A percentile compares a stretch with the other conserved stretches of the same genome.
These are phyloP conservation scores for Nakaseomyces glabratus DNA, from an alignment of 1,139 yeast species.

Conservation along the genomic window DNA sequence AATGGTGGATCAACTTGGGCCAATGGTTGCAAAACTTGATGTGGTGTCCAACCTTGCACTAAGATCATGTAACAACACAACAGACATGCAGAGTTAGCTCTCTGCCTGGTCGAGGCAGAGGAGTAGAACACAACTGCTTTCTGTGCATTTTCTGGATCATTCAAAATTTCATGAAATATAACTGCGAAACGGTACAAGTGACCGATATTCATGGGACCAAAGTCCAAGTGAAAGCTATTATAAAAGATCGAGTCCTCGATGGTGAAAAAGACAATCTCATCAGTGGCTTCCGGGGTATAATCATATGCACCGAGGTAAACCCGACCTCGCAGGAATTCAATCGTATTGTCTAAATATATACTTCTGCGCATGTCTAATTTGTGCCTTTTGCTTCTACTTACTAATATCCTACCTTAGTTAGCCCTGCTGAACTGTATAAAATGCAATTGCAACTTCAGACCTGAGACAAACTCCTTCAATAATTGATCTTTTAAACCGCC, in stretches of 20 bases:
- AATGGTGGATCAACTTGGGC: constrained; percentile 90
- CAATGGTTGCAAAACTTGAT: constrained; percentile 89
- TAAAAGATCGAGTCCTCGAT: constrained; percentile 88
- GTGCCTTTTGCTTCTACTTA: no score
- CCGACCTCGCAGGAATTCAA: constrained; percentile 46
- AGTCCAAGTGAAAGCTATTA: constrained; percentile 87
- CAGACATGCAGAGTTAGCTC: constrained; percentile 92
- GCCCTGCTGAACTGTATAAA: no score
- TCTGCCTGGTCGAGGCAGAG: constrained; percentile 64
- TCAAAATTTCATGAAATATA: constrained; percentile 79
- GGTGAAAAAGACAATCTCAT: constrained; percentile 73
- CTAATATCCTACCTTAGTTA: no score
- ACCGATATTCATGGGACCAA: constrained; percentile 92
- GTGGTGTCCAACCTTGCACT: constrained; percentile 97
- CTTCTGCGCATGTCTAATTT: constrained; percentile 3
- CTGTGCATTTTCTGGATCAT: constrained; percentile 73
- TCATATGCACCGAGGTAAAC: constrained; percentile 89
- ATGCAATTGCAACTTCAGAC: no score
- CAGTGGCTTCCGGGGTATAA: constrained; percentile 65
- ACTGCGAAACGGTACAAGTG: constrained; percentile 93
- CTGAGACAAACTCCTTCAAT: no score
- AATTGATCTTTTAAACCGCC: no score
- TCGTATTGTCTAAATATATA: constrained; percentile 27
- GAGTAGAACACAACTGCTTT: constrained; percentile 90
- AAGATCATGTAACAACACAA: constrained; percentile 90